Percentiles rank a stretch among this genome's conserved stretches.
These are phyloP conservation scores for Monilinia fructigena DNA, from an alignment of 2,329 filamentous ascomycete species.

Conservation along the genomic window DNA sequence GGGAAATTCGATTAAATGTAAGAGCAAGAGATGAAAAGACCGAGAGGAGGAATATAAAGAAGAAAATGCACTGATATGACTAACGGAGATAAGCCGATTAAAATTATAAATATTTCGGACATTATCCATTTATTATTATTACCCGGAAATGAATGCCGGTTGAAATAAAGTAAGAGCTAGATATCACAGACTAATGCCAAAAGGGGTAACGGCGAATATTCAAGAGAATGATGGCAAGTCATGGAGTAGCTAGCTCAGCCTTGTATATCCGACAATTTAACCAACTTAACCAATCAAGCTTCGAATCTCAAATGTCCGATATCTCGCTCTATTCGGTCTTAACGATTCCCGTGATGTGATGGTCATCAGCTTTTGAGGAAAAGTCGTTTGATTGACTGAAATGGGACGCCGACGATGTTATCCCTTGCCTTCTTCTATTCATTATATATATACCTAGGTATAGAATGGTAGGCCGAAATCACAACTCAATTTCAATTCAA, in stretches of 20 bases:
- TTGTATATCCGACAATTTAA: too few species aligned
- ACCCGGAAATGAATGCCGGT: conserved; percentile 8
- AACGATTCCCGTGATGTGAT: neutral
- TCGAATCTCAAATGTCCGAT: too few species aligned
- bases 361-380: neutral
- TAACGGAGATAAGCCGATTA: conserved; percentile 12
- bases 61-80: neutral
- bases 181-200: neutral
- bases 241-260: neutral
- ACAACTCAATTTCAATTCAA: neutral
- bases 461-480: neutral
- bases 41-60: conserved; percentile 8
- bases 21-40: conserved; percentile 7
- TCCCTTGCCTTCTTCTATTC: neutral
- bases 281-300: neutral
- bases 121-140: neutral
- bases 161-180: neutral
- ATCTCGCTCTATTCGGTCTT: conserved; percentile 2
- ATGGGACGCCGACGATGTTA: neutral
- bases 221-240: neutral
- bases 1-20: neutral
- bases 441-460: too few species aligned
- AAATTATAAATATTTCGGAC: conserved; percentile 8
- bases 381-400: neutral
- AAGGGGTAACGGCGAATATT: neutral